Evolutionary conservation across 2,329 filamentous ascomycete species (phyloP), one percentile per base, ranked within the genome.

Genomic region (Aspergillus tanneri): DNA sequence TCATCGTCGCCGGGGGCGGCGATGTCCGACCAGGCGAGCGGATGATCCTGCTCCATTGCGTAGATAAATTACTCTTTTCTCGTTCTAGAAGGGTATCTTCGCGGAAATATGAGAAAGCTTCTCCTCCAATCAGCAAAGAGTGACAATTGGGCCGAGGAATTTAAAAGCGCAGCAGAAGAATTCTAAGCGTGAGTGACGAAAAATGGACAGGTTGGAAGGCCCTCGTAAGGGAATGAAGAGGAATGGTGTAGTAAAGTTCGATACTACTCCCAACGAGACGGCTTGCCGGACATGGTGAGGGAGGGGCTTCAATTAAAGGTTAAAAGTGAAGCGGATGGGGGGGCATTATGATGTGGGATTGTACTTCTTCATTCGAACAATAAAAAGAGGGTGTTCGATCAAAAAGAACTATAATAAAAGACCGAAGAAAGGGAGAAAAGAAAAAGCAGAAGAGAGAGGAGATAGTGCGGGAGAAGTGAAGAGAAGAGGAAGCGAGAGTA

Each of bases 1-100:
- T 77, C 75, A 52, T 77, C 74, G 22, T 74, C 72, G 43, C 67
- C 57, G 48, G 69, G 58, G 21, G 61, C 61, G 7, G 66, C 53
- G 44, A 73, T 67, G 52, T 75, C 66, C 32, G 66, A 58, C 56
- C 54, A 58, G 27, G 54, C 48, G 16, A 58, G 43, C 18, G 54
- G 55, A 9, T 63, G 52, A 42, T 69, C 65, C 58, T 69, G 64
- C 47, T 74, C 69, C 71, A 73, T 74, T 34, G 30, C 3, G 30
- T 18, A 7, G 27, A 10, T 12, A 30, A 18, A 34, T 9, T 34
- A 5, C 30, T 2, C 10, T 5, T 10, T 34, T 34, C 11, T 11
- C 19, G 30, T 6, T 16, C 1, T n/a, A n/a, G n/a, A n/a, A n/a
- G n/a, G n/a, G n/a, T n/a, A n/a, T n/a, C n/a, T n/a, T n/a, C n/a